Percentiles rank a stretch among this genome's conserved stretches.
Evolutionary conservation across 805 yeast species (phyloP).

Genomic region (Isabelozyma heimii): DNA sequence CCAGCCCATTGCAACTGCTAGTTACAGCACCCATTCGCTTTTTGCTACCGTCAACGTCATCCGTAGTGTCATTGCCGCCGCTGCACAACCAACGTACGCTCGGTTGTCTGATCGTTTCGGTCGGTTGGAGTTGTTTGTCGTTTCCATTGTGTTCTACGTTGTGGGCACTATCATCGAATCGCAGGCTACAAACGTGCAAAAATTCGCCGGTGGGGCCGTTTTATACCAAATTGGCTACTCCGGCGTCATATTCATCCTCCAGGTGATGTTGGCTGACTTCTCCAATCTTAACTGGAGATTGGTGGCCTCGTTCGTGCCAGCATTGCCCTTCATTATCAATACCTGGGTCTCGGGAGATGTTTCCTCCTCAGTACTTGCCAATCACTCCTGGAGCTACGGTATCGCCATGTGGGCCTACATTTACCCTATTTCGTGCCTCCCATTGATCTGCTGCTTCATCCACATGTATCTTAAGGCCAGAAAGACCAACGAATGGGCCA

Average conservation of each 20-base stretch:
- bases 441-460: slow-evolving; percentile 49
- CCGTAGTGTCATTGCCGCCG: slow-evolving; percentile 61
- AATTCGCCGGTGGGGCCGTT: slow-evolving; percentile 66
- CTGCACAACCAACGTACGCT: slow-evolving; percentile 63
- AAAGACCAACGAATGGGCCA: slow-evolving; percentile 50
- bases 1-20: slow-evolving; percentile 54
- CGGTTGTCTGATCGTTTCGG: slow-evolving; percentile 68
- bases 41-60: slow-evolving; percentile 59
- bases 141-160: slow-evolving; percentile 53
- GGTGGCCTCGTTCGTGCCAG: slow-evolving; percentile 60
- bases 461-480: slow-evolving; percentile 58
- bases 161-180: slow-evolving; percentile 66
- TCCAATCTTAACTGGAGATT: slow-evolving; percentile 73
- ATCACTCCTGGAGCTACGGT: slow-evolving; percentile 64
- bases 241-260: slow-evolving; percentile 56
- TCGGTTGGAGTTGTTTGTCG: slow-evolving; percentile 49
- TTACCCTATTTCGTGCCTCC: slow-evolving; percentile 64
- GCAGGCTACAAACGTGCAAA: slow-evolving; percentile 54
- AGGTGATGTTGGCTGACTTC: slow-evolving; percentile 62
- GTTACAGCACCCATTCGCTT: slow-evolving; percentile 53
- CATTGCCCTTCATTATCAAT: slow-evolving; percentile 71
- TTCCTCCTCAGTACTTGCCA: slow-evolving; percentile 32
- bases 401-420: slow-evolving; percentile 81
- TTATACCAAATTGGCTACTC: slow-evolving; percentile 51
- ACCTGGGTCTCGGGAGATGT: slow-evolving; percentile 76